Conservation (phyloP, 208 protist species). For the Leptomonas seymouri region DNA sequence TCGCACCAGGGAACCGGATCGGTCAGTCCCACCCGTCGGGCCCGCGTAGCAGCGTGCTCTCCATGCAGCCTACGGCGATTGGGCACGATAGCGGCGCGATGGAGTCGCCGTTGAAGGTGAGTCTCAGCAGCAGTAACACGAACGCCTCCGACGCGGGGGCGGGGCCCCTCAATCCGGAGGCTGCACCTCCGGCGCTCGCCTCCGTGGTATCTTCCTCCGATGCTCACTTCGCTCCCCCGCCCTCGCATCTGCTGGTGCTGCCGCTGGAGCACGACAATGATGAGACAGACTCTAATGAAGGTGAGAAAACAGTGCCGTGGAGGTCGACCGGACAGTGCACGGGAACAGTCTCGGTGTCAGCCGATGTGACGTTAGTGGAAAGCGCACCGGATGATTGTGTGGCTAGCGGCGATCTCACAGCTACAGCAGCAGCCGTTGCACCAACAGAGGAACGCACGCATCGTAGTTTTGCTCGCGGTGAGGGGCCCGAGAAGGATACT, state of each 20-base stretch:
- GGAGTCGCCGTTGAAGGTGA: not conserved
- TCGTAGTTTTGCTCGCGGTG: not conserved
- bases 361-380: not conserved
- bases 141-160: not conserved
- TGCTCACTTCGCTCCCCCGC: not conserved
- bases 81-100: conserved; percentile 7
- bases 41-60: conserved; percentile 14
- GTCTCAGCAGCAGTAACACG: not conserved
- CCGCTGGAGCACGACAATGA: conserved; percentile 19
- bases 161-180: not conserved
- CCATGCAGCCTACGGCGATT: conserved; percentile 4
- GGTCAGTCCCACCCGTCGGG: not conserved
- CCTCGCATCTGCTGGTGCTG: conserved; percentile 7
- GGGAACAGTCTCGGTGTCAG: not conserved
- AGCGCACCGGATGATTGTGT: not conserved
- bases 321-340: not conserved
- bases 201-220: not conserved
- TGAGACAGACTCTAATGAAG: conserved; percentile 7
- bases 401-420: not conserved
- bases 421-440: not conserved
- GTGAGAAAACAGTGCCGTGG: not conserved
- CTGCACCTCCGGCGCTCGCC: not conserved
- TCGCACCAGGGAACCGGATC: not conserved
- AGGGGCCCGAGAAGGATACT: too few relatives aligned
- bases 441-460: not conserved